Base-by-base conservation (phyloP, 768 basidiomycete species). In the Boletus pseudo-olivaceus region DNA sequence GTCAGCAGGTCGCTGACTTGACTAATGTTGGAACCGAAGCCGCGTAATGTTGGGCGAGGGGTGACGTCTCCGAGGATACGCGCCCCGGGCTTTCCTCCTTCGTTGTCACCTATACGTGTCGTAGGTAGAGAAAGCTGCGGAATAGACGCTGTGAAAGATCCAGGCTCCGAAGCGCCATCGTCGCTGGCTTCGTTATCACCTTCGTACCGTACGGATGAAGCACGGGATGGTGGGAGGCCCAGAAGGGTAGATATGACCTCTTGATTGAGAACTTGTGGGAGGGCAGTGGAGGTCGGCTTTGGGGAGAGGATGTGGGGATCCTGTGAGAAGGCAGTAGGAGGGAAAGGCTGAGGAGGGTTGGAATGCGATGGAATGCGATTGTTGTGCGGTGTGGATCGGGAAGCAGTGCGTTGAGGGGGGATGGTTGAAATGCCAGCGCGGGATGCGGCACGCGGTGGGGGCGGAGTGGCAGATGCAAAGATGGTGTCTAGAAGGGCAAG, bases 201-300 rank as follows among this genome's bases (percentile, higher is more conserved):
- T 64, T 84, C 83, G 27, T 80, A 72, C 72, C 81, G 51, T 65
- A 76, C 39, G 73, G 68, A 68, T 17, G 72, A 73, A 46, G 72
- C 65, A 33, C 73, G 70, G 8, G 71, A 73, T 6, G 72, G 69
- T 2, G 73, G 70, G 38, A 85, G 72, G 5, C 87, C 86, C 3
- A 88, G 74, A 9, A 90, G 76, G 4, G 79, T 75, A 2, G 81
- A 81, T 35, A 88, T 82, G 37, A 89, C 87, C 51, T 87, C 82
- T 64, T 86, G 83, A 48, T 82, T 84, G 42, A 90, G 78, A 19
- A 89, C 78, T 64, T 88, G 86, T 0, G 87, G 86, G 7, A 75
- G 72, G 11, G 78, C 62, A 4, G 74, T 76, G 1, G 74, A 74
- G 3, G 80, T 80, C 1, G 83, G 82, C 51, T 81, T 76, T 7